Base-by-base conservation (phyloP, 2,329 filamentous ascomycete genomes). In the Penicillium janthinellum region DNA sequence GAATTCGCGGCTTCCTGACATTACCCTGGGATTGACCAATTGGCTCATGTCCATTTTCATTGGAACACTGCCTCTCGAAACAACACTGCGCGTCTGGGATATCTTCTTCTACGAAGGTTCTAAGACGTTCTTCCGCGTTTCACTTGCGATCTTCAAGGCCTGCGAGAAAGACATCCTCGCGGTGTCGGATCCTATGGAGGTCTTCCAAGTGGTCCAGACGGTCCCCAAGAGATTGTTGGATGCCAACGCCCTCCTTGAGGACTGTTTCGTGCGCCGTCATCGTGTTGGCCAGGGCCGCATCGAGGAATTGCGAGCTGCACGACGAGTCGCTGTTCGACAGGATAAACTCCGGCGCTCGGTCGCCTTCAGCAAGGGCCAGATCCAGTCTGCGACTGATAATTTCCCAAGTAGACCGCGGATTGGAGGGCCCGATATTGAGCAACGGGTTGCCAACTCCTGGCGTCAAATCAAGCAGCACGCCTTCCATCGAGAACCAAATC, bases 1-100 rank as follows among this genome's bases (percentile, higher is more conserved):
- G 59, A 64, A 75, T 48, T 77, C 77, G 8, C 84, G 90, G 4
- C 83, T 97, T 11, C 94, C 94, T 0, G 93, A 94, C 12, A 94
- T 98, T 65, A 95, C 91, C 0, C 84, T 98, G 5, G 96, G 92
- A 67, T 92, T 95, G 76, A 96, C 93, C 10, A 91, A 93, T 4
- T 98, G 94, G 94, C 96, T 98, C 76, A 97, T 98, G 94, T 96
- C 91, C 51, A 90, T 95, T 69, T 97, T 95, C 75, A 95, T 97
- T 62, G 92, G 93, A 55, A 96, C 91, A 0, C 80, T 98, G 17
- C 94, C 94, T 1, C 92, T 96, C 62, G 94, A 98, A 78, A 92
- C 90, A 17, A 94, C 93, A 0, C 84, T 97, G 17, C 89, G 94
- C 7, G 91, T 97, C 1, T 98, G 94, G 94, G 94, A 98, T 69